phyloP scores from a whole-genome alignment of 225 moss, liverwort and hornwort species.

The Pleurozium schreberi region DNA sequence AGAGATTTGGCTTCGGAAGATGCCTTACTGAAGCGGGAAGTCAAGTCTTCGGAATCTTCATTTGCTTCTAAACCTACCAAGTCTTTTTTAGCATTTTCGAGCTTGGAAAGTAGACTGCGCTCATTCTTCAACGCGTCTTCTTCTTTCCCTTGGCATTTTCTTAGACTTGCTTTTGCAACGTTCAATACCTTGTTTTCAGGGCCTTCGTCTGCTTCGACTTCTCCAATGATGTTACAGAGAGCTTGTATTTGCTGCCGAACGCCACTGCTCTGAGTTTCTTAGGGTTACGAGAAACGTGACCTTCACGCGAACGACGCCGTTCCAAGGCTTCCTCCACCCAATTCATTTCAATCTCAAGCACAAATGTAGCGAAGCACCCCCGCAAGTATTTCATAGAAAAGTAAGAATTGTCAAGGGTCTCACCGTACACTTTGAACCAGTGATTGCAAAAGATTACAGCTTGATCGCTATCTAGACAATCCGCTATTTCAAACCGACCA shows the following conservation, averaged over 20 bases:
- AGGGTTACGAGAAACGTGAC: not conserved
- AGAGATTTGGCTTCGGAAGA: not conserved
- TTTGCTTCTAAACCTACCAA: not conserved
- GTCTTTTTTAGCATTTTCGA: not conserved
- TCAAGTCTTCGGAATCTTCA: not conserved
- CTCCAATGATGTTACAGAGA: not conserved
- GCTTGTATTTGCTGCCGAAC: not conserved
- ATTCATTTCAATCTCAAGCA: not conserved
- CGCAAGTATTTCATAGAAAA: not conserved
- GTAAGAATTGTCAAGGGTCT: not conserved
- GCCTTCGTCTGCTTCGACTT: not conserved
- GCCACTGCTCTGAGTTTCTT: not conserved
- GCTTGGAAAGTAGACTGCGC: not conserved
- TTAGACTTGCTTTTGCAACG: not conserved
- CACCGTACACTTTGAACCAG: not conserved
- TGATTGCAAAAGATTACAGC: not conserved
- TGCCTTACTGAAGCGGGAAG: not conserved
- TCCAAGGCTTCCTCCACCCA: not conserved
- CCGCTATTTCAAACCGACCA: not conserved
- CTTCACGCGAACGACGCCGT: not conserved
- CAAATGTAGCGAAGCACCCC: not conserved
- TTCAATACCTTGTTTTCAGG: not conserved
- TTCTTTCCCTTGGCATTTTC: not conserved
- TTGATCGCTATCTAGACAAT: not conserved
- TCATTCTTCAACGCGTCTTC: rapidly evolving